These are phyloP conservation scores for Trifolium dubium DNA, from an alignment of 306 rosid genomes.

Conservation along the genomic window DNA sequence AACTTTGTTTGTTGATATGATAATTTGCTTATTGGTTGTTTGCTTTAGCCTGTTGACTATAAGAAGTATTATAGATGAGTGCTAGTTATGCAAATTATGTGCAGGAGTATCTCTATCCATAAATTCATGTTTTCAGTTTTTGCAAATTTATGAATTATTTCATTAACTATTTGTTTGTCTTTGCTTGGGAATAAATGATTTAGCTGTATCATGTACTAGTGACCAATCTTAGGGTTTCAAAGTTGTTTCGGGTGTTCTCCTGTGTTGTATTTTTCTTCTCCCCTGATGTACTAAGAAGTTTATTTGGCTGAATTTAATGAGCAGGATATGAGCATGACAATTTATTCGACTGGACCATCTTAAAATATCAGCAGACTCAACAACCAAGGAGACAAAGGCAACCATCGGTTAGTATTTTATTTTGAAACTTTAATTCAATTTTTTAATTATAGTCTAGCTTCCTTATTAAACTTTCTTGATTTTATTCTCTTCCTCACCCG, in stretches of 20 bases:
- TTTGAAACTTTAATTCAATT: neutral
- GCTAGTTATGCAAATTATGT: neutral
- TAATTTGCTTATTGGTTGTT: slow-evolving; percentile 29
- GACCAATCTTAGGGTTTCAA: slow-evolving; percentile 22
- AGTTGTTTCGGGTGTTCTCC: slow-evolving; percentile 31
- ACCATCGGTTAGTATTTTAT: slow-evolving; percentile 51
- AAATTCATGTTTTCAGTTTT: slow-evolving; percentile 22
- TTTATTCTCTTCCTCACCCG: slow-evolving; percentile 40
- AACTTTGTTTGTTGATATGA: slow-evolving; percentile 22
- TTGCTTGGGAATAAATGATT: slow-evolving; percentile 7
- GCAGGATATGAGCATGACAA: slow-evolving; percentile 71
- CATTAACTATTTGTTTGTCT: neutral
- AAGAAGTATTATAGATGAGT: slow-evolving; percentile 24
- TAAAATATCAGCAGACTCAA: slow-evolving; percentile 64
- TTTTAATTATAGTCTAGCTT: neutral
- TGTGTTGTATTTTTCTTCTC: slow-evolving; percentile 30
- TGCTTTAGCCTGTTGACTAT: slow-evolving; percentile 11
- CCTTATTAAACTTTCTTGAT: slow-evolving; percentile 20
- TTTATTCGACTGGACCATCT: slow-evolving; percentile 84
- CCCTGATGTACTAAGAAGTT: slow-evolving; percentile 9
- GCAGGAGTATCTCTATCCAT: neutral
- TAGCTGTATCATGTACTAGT: slow-evolving; percentile 12
- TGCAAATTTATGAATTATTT: slow-evolving; percentile 14
- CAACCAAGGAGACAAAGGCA: slow-evolving; percentile 49
- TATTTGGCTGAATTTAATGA: slow-evolving; percentile 42